Percentiles rank a stretch among this genome's conserved stretches.
phyloP scores from a whole-genome alignment of 257 asterid genomes.

The Rhazya stricta region DNA sequence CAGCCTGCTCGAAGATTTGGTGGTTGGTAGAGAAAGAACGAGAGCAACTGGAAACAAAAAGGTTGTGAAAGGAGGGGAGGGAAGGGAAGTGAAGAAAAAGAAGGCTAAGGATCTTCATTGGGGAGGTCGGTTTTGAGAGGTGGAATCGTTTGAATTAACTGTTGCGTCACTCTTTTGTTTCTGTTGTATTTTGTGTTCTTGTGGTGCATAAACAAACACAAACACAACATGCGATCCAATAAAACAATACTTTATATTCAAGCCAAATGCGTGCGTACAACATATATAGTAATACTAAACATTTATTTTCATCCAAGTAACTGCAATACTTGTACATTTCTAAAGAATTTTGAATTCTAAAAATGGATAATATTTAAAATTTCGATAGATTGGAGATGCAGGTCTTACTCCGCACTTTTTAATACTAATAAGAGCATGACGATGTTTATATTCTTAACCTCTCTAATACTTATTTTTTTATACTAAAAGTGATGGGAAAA shows the following conservation, averaged over 20 bases:
- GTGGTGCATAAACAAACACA: neutral
- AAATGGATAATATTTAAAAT: too few relatives aligned
- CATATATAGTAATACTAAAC: too few relatives aligned
- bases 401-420: too few relatives aligned
- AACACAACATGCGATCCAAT: neutral
- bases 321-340: too few relatives aligned
- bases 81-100: slow-evolving; percentile 31
- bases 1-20: neutral
- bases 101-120: slow-evolving; percentile 31
- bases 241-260: neutral
- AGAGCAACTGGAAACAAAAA: neutral
- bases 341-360: too few relatives aligned
- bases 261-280: too few relatives aligned
- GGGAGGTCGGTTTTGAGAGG: slow-evolving; percentile 28
- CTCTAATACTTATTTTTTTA: too few relatives aligned
- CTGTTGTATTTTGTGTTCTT: neutral
- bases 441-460: too few relatives aligned
- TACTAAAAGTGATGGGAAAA: too few relatives aligned
- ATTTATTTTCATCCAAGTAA: too few relatives aligned
- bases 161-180: slow-evolving; percentile 10
- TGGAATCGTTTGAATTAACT: slow-evolving; percentile 12
- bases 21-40: neutral
- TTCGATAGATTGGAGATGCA: too few relatives aligned
- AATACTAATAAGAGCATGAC: too few relatives aligned
- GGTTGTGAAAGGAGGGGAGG: slow-evolving; percentile 18